Percentiles rank a stretch among this genome's conserved stretches.
Conservation (phyloP, 2,329 filamentous ascomycete genomes). For the Magnaporthiopsis poae region DNA sequence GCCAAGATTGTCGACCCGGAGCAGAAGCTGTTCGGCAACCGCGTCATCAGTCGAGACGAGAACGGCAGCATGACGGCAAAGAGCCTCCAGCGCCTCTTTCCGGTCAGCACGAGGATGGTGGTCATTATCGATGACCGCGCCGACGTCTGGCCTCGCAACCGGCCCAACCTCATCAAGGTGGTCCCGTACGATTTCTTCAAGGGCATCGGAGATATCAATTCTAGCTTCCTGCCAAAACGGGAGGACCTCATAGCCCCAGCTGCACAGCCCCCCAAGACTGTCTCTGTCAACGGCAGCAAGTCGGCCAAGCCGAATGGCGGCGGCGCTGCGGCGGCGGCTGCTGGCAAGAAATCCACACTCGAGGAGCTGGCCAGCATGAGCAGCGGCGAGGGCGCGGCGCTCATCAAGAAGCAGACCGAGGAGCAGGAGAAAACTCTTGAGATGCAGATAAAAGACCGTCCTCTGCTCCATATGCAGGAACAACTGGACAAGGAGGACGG, state of each 20-base stretch:
- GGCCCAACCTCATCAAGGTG: constrained; percentile 87
- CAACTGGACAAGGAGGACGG: constrained; percentile 79
- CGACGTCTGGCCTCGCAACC: constrained; percentile 88
- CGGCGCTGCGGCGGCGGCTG: constrained; percentile 16
- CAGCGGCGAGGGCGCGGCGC: constrained; percentile 55
- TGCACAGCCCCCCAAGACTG: constrained; percentile 4
- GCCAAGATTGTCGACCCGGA: constrained; percentile 87
- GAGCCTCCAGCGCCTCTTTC: constrained; percentile 81
- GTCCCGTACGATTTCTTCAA: constrained; percentile 95
- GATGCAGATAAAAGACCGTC: constrained; percentile 79
- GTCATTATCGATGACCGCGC: constrained; percentile 96
- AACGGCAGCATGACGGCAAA: constrained; percentile 89
- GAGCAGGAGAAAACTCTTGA: constrained; percentile 82
- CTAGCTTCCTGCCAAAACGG: constrained; percentile 82
- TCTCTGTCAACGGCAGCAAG: constrained; percentile 1
- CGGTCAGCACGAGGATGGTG: constrained; percentile 96
- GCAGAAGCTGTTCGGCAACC: constrained; percentile 79
- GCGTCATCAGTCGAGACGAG: constrained; percentile 92
- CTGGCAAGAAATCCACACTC: constrained; percentile 35
- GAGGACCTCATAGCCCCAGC: constrained; percentile 37
- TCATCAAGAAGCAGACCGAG: constrained; percentile 65
- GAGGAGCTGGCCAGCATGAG: constrained; percentile 71
- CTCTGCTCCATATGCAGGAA: constrained; percentile 84
- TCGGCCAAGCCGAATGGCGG: not conserved
- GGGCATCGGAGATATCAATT: constrained; percentile 97